Base-by-base conservation (phyloP, 345 rosid genomes). In the Eucalyptus pauciflora region DNA sequence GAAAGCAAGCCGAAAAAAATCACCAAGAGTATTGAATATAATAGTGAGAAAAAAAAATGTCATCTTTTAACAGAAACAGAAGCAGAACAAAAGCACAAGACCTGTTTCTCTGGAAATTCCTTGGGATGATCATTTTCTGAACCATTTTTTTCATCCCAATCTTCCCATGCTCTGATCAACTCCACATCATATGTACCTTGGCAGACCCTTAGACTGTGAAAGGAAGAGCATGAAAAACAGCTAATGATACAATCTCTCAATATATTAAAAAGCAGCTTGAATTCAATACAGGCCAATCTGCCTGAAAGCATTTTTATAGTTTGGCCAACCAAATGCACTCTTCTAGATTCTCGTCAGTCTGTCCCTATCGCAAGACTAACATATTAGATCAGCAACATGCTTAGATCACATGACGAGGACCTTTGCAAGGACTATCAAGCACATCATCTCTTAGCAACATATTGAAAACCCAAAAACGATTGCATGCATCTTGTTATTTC, bases 81-180 rank as follows among this genome's bases (percentile, higher is more conserved):
- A 88, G 37, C 10, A 31, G 83, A 86, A 46, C 86, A 87, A 88
- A 89, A 88, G 85, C 17, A 89, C 85, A 29, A 86, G 79, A 95
- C 97, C 95, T 98, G 99, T 90, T 94, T 94, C 93, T 94, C 97
- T 10, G 97, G 95, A 89, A 98, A 98, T 87, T 87, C 94, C 89
- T 92, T 91, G 25, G 99, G 99, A 90, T 97, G 98, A 91, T 98
- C 99, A 92, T 98, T 98, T 91, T 97, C 97, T 67, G 99, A 96
- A 50, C 93, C 93, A 91, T 95, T 93, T 88, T 94, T 87, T 50
- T 94, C 97, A 91, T 98, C 99, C 99, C 99, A 97, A 43, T 93
- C 94, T 93, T 98, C 99, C 99, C 99, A 98, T 58, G 99, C 98
- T 93, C 89, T 93, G 76, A 95, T 67, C 90, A 98, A 90, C 48